phyloP scores from a whole-genome alignment of 331 rosid genomes.

The Stylosanthes scabra region DNA sequence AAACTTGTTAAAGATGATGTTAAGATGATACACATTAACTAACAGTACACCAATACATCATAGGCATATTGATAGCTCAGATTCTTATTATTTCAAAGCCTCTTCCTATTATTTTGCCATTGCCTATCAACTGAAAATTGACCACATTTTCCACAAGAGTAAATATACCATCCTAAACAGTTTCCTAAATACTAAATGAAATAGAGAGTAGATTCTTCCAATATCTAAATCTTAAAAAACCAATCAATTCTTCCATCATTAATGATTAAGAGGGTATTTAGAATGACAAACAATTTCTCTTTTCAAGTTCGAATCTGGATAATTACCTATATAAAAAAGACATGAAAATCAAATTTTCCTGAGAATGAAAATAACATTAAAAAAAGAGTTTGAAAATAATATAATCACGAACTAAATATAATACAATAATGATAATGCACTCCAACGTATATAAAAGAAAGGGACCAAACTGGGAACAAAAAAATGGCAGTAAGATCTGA shows the following conservation, averaged over 20 bases:
- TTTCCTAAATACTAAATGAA: too few relatives aligned
- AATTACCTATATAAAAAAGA: neutral
- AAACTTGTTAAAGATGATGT: neutral
- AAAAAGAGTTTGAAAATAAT: neutral
- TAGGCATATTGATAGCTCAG: too few relatives aligned
- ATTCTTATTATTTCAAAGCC: too few relatives aligned
- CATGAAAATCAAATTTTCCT: neutral
- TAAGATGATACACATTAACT: too few relatives aligned
- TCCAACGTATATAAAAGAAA: neutral
- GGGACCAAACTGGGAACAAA: neutral
- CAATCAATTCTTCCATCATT: too few relatives aligned
- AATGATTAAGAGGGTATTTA: too few relatives aligned
- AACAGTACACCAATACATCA: too few relatives aligned
- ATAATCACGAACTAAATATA: neutral
- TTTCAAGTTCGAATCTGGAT: conserved; percentile 1
- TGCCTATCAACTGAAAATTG: neutral
- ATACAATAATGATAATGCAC: neutral
- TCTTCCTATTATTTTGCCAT: neutral
- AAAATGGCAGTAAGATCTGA: neutral
- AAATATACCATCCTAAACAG: too few relatives aligned
- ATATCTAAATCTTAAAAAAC: too few relatives aligned
- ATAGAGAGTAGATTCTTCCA: too few relatives aligned
- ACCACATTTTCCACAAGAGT: neutral
- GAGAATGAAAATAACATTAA: neutral
- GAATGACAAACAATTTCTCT: too few relatives aligned